These are phyloP conservation scores for Rosa lucieae DNA, from an alignment of 306 rosid species.

Conservation along the genomic window DNA sequence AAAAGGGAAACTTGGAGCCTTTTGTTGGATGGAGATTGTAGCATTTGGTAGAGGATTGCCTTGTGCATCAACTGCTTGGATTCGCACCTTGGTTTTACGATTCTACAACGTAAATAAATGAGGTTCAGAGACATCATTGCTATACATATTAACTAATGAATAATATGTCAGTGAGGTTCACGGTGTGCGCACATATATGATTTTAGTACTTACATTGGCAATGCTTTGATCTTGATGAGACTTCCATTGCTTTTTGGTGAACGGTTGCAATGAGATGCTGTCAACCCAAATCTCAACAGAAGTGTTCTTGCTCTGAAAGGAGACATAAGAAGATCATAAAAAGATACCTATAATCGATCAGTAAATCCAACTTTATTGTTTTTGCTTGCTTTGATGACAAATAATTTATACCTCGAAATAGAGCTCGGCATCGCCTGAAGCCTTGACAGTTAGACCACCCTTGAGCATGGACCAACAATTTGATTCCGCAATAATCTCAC, in stretches of 20 bases:
- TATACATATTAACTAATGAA: not conserved
- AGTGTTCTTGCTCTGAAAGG: slow-evolving; percentile 49
- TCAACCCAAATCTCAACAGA: slow-evolving; percentile 62
- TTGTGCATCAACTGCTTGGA: slow-evolving; percentile 42
- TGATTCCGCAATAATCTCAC: slow-evolving; percentile 45
- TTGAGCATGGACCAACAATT: slow-evolving; percentile 88
- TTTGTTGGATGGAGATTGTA: slow-evolving; percentile 31
- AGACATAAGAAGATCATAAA: not conserved
- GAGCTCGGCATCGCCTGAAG: slow-evolving; percentile 51
- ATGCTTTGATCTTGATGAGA: slow-evolving; percentile 57
- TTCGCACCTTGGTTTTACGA: slow-evolving; percentile 48
- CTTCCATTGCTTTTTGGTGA: slow-evolving; percentile 56
- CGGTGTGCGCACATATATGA: not conserved
- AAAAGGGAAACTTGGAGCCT: slow-evolving; percentile 44
- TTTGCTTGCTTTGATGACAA: not conserved
- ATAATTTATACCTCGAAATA: slow-evolving; percentile 57
- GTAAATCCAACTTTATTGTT: not conserved
- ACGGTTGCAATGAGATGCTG: slow-evolving; percentile 65
- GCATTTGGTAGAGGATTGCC: slow-evolving; percentile 57
- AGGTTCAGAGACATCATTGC: not conserved
- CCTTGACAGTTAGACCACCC: slow-evolving; percentile 60
- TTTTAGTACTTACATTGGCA: slow-evolving; percentile 33
- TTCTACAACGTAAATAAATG: slow-evolving; percentile 27
- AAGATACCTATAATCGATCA: not conserved
- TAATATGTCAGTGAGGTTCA: not conserved